Conservation (phyloP, 371 early-diverging fungal species). For the Mortierella sp. region DNA sequence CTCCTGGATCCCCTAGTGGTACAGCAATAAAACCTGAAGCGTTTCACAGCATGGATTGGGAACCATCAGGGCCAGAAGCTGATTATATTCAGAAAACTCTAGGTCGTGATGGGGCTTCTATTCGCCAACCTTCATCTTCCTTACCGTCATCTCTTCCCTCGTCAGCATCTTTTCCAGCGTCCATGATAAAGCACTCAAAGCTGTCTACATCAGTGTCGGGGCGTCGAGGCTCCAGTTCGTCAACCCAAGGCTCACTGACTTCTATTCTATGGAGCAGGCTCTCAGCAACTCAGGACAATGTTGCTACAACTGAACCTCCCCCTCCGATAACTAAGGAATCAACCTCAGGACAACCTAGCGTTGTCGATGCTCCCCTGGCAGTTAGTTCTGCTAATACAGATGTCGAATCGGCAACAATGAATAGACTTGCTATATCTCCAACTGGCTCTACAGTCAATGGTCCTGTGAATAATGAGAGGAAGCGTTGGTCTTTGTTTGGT, state of each 20-base stretch:
- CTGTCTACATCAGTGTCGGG: neutral
- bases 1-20: neutral
- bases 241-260: constrained; percentile 23
- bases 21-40: neutral
- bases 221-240: constrained; percentile 32
- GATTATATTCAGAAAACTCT: constrained; percentile 4
- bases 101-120: neutral
- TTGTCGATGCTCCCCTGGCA: neutral
- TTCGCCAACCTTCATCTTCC: neutral
- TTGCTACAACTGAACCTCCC: neutral
- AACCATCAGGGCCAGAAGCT: constrained; percentile 45
- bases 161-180: constrained; percentile 29
- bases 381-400: neutral
- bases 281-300: constrained; percentile 21
- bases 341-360: neutral
- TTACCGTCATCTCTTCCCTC: constrained; percentile 29
- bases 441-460: constrained; percentile 6
- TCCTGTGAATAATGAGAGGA: constrained; percentile 19
- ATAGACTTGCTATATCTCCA: constrained; percentile 18
- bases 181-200: constrained; percentile 30
- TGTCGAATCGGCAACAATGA: neutral
- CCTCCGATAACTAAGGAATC: neutral
- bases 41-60: constrained; percentile 38
- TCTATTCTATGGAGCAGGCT: constrained; percentile 37
- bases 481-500: constrained; percentile 49